Evolutionary conservation across 208 protist genomes (phyloP).

Genomic region (Trypanosoma melophagium): DNA sequence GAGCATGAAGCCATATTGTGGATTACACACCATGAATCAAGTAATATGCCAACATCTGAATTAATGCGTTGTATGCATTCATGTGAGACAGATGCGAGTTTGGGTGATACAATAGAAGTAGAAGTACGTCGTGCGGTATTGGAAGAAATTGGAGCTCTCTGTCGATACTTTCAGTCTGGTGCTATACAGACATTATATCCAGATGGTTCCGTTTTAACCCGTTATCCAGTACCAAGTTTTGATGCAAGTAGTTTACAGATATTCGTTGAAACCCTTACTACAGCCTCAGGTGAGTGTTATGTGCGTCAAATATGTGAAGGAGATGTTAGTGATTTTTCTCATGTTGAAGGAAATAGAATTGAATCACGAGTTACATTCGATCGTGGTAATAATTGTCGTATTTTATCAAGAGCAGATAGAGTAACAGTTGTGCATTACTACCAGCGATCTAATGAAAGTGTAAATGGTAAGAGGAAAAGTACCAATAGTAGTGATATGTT

Average conservation of each 20-base stretch:
- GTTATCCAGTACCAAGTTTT: slow-evolving; percentile 29
- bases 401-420: slow-evolving; percentile 63
- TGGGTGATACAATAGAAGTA: slow-evolving; percentile 46
- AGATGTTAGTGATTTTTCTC: not conserved
- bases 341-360: not conserved
- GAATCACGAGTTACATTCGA: slow-evolving; percentile 41
- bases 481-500: not conserved
- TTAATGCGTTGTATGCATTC: slow-evolving; percentile 43
- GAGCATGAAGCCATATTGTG: slow-evolving; percentile 23
- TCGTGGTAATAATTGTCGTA: slow-evolving; percentile 46
- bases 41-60: slow-evolving; percentile 21
- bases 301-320: slow-evolving; percentile 30
- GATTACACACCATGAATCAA: slow-evolving; percentile 22
- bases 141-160: slow-evolving; percentile 51
- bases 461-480: not conserved
- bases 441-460: slow-evolving; percentile 15
- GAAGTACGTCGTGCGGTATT: slow-evolving; percentile 61
- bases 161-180: slow-evolving; percentile 66
- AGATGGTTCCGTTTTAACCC: slow-evolving; percentile 60
- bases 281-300: slow-evolving; percentile 43
- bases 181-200: slow-evolving; percentile 60
- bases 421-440: slow-evolving; percentile 57
- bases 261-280: slow-evolving; percentile 50
- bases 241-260: not conserved
- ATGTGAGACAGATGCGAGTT: slow-evolving; percentile 12